Evolutionary conservation across 2,329 filamentous ascomycete genomes (phyloP).

Genomic region (Pestalotiopsis sp.): DNA sequence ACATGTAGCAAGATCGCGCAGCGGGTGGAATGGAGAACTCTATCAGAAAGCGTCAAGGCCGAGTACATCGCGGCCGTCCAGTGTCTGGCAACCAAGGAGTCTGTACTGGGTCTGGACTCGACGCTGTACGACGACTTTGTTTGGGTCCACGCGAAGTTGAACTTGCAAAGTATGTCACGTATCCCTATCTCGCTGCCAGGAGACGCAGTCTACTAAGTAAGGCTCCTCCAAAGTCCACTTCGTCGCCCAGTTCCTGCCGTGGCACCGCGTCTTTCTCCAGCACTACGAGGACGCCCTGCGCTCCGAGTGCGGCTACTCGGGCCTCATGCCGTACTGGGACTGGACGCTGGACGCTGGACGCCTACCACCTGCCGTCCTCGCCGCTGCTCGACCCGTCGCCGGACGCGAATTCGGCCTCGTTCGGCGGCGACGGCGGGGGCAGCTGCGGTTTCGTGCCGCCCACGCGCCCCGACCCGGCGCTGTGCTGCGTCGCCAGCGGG

Average conservation of each 20-base stretch:
- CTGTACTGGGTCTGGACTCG: conserved; percentile 23
- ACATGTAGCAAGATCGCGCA: too few relatives aligned
- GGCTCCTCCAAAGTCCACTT: conserved; percentile 27
- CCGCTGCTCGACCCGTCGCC: conserved; percentile 23
- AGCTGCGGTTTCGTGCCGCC: conserved; percentile 11
- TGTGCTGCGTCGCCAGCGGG: conserved; percentile 32
- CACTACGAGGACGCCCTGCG: conserved; percentile 31
- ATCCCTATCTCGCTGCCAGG: neutral
- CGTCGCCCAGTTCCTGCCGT: conserved; percentile 33
- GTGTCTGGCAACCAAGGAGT: conserved; percentile 30
- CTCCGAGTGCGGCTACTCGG: conserved; percentile 26
- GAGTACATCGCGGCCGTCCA: conserved; percentile 30
- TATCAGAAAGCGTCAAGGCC: conserved; percentile 8
- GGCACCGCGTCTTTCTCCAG: conserved; percentile 38
- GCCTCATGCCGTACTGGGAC: conserved; percentile 33
- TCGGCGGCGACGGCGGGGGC: conserved; percentile 35
- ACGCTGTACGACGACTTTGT: conserved; percentile 36
- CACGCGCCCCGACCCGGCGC: conserved; percentile 21
- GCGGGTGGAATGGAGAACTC: neutral
- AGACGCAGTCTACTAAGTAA: neutral
- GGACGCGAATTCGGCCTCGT: conserved; percentile 12
- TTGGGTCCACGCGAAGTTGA: conserved; percentile 25
- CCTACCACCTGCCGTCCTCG: conserved; percentile 23
- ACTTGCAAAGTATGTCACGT: conserved; percentile 13
- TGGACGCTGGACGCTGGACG: conserved; percentile 38